Percentiles rank a stretch among this genome's conserved stretches.
Conservation (phyloP, 139 green algal genomes). For the Closterium sp. region DNA sequence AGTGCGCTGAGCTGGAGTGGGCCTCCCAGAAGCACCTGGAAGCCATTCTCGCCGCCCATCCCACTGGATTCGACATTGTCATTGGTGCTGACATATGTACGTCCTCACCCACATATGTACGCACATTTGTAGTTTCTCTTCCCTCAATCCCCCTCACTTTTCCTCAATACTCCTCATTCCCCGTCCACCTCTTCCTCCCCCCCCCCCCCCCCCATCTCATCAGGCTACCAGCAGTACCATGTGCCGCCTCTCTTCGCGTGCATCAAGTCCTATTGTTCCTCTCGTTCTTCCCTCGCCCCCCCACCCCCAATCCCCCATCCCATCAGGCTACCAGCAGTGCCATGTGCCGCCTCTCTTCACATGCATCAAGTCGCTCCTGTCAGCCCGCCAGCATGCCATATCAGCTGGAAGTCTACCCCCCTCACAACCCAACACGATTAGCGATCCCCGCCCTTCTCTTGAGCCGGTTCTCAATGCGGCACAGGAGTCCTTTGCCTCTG, state of each 20-base stretch:
- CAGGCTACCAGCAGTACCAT: too few species aligned
- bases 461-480: not conserved
- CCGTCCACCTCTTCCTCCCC: not conserved
- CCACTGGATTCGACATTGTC: not conserved
- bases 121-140: not conserved
- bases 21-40: not conserved
- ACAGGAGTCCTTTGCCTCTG: not conserved
- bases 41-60: not conserved
- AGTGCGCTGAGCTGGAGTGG: not conserved
- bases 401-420: not conserved
- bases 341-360: not conserved
- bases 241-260: too few species aligned
- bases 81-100: not conserved
- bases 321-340: not conserved
- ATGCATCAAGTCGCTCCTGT: not conserved
- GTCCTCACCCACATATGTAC: not conserved
- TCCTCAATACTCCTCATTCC: not conserved
- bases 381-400: not conserved
- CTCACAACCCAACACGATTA: not conserved
- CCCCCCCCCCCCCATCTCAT: not conserved
- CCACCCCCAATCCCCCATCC: too few species aligned
- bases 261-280: too few species aligned
- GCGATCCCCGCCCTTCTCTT: not conserved
- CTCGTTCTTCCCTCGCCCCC: not conserved
- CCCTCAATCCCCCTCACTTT: not conserved